Evolutionary conservation across 805 yeast species (phyloP).

Genomic region (Candida manassasensis): DNA sequence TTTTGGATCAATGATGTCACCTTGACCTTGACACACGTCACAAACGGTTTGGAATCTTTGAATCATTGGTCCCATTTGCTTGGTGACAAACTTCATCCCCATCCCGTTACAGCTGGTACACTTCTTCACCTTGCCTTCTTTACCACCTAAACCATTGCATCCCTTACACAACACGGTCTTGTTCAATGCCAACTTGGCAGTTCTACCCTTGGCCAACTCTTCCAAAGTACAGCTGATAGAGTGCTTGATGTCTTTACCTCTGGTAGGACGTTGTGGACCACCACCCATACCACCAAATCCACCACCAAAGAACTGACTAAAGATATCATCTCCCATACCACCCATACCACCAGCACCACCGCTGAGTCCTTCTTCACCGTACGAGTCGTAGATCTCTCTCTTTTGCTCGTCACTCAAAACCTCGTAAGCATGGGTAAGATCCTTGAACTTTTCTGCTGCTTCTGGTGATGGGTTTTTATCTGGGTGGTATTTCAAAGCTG

Average conservation of each 20-base stretch:
- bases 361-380: slow-evolving; percentile 87
- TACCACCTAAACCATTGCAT: slow-evolving; percentile 97
- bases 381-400: slow-evolving; percentile 83
- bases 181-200: slow-evolving; percentile 88
- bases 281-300: slow-evolving; percentile 54
- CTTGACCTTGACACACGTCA: slow-evolving; percentile 88
- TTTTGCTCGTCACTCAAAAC: slow-evolving; percentile 82
- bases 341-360: slow-evolving; percentile 59
- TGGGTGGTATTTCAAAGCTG: slow-evolving; percentile 79
- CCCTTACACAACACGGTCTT: slow-evolving; percentile 82
- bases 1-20: slow-evolving; percentile 80
- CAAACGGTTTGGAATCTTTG: slow-evolving; percentile 96
- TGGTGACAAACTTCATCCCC: slow-evolving; percentile 86
- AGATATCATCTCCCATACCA: slow-evolving; percentile 66
- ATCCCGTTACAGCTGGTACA: slow-evolving; percentile 87
- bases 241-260: slow-evolving; percentile 90
- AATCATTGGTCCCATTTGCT: slow-evolving; percentile 99
- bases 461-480: slow-evolving; percentile 82
- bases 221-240: slow-evolving; percentile 80
- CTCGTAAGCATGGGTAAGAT: slow-evolving; percentile 83
- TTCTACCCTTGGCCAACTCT: slow-evolving; percentile 90
- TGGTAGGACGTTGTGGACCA: slow-evolving; percentile 76
- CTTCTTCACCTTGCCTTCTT: slow-evolving; percentile 79
- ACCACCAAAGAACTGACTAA: slow-evolving; percentile 77
- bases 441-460: slow-evolving; percentile 94